A percentile compares a stretch with the other conserved stretches of the same genome.
phyloP scores from a whole-genome alignment of 306 rosid species.

The Castanea mollissima region DNA sequence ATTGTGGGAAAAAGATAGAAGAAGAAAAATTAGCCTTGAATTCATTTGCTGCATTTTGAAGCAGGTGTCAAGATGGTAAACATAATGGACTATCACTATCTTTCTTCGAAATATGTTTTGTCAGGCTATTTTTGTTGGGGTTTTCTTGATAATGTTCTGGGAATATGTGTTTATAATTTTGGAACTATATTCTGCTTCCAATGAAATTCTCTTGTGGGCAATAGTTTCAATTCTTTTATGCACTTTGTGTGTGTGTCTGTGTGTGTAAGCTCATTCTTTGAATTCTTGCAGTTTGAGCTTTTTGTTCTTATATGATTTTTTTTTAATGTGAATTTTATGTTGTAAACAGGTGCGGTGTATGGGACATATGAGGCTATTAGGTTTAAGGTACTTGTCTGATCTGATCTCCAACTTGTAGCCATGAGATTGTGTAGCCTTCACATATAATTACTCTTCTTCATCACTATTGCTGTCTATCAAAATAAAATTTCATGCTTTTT shows the following conservation, averaged over 20 bases:
- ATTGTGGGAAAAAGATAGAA: not conserved
- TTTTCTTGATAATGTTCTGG: no score
- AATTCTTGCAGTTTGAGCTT: not conserved
- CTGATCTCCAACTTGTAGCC: slow-evolving; percentile 9
- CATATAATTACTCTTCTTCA: slow-evolving; percentile 4
- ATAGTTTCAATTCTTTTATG: not conserved
- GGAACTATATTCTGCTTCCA: not conserved
- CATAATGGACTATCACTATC: no score
- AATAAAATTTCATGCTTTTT: not conserved
- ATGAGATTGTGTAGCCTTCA: slow-evolving; percentile 7
- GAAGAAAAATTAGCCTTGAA: not conserved
- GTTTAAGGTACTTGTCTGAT: slow-evolving; percentile 53
- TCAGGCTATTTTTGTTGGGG: no score
- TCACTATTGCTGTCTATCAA: not conserved
- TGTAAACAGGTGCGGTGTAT: slow-evolving; percentile 71
- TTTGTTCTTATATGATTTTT: not conserved
- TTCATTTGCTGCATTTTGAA: not conserved
- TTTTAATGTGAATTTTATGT: slow-evolving; percentile 7
- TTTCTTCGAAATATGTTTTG: no score
- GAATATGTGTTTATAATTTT: not conserved
- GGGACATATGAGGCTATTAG: slow-evolving; percentile 86
- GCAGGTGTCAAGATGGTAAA: no score
- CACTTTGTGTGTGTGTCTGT: not conserved
- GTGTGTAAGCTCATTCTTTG: not conserved
- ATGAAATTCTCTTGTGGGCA: not conserved